phyloP scores from a whole-genome alignment of 169 alveolate genomes.

The Perkinsus chesapeaki region DNA sequence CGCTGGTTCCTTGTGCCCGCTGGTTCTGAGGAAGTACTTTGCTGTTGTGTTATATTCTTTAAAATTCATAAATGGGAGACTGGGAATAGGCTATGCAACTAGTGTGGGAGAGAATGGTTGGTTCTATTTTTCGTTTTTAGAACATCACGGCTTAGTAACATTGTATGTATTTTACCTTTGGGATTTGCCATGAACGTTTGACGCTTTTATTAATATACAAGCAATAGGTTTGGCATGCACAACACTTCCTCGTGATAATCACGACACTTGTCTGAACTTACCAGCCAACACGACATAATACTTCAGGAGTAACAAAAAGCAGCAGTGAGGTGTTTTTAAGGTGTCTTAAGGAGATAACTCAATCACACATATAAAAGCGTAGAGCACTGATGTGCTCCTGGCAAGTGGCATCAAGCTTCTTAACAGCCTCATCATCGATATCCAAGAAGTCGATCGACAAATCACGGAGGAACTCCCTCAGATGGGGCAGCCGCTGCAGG shows the following conservation, averaged over 20 bases:
- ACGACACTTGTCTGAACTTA: too few relatives aligned
- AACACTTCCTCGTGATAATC: too few relatives aligned
- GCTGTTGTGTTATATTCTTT: background rate
- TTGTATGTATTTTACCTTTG: too few relatives aligned
- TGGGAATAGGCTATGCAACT: too few relatives aligned
- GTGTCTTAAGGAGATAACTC: background rate
- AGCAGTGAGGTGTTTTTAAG: background rate
- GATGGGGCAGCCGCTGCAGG: background rate
- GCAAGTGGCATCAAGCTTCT: background rate
- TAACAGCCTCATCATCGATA: background rate
- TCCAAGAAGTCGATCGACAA: background rate
- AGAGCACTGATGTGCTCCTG: background rate
- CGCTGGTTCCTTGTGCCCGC: conserved; percentile 3
- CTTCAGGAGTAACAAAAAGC: background rate
- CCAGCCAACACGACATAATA: too few relatives aligned
- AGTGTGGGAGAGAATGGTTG: too few relatives aligned
- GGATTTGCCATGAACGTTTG: too few relatives aligned
- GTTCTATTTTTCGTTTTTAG: too few relatives aligned
- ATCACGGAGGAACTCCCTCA: background rate
- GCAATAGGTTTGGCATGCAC: too few relatives aligned
- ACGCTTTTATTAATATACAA: too few relatives aligned
- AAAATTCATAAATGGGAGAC: background rate
- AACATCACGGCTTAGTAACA: too few relatives aligned
- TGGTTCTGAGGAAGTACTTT: background rate
- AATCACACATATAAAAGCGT: background rate